These are phyloP conservation scores for Phtheirospermum japonicum DNA, from an alignment of 257 asterid genomes.

Conservation along the genomic window DNA sequence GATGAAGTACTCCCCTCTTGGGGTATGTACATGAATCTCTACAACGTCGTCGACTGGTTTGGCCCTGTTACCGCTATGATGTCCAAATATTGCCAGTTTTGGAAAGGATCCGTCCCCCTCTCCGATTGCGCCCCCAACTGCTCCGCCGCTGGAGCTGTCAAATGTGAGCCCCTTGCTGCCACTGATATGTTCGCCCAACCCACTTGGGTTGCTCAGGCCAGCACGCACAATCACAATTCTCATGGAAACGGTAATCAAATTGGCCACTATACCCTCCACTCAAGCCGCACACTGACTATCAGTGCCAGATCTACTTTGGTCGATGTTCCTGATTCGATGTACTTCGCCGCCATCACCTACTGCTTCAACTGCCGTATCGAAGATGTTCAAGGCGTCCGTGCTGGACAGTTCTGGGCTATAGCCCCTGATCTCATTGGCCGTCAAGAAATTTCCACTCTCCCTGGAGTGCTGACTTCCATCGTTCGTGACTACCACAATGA, in stretches of 20 bases:
- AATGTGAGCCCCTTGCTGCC: background rate
- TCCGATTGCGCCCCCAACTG: background rate
- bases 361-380: background rate
- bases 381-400: background rate
- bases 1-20: background rate
- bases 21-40: background rate
- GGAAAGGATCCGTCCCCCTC: background rate
- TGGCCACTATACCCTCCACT: background rate
- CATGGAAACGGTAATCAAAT: background rate
- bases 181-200: background rate
- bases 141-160: background rate
- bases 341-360: background rate
- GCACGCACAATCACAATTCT: background rate
- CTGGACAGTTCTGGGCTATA: background rate
- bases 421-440: background rate
- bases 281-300: background rate
- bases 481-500: background rate
- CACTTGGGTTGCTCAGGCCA: background rate
- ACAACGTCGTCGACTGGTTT: background rate
- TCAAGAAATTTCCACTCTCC: background rate
- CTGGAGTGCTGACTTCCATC: background rate
- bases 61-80: background rate
- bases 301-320: background rate
- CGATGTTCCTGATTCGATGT: background rate
- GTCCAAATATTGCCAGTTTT: background rate